phyloP scores from a whole-genome alignment of 257 asterid genomes.

The Scutellaria minor region DNA sequence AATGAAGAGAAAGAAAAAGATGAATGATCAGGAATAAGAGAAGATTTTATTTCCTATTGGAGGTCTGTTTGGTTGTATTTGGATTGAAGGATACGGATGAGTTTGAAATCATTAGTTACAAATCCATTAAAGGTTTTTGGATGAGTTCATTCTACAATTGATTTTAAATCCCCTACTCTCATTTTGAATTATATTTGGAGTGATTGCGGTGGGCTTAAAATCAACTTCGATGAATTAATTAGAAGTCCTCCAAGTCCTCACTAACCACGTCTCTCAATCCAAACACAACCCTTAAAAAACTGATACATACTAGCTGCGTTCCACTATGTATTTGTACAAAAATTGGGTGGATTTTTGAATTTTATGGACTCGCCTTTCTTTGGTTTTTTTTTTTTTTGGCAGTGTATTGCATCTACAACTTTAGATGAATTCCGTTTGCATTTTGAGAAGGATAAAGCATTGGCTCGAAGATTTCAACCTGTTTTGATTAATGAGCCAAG shows the following conservation, averaged over 20 bases:
- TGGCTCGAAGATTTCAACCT: constrained; percentile 95
- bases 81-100: not conserved
- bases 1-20: not conserved
- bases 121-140: constrained; percentile 3
- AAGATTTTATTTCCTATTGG: constrained; percentile 17
- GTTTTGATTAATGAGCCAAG: constrained; percentile 82
- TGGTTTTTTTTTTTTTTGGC: constrained; percentile 31
- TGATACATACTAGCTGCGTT: constrained; percentile 8
- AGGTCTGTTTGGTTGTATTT: constrained; percentile 3
- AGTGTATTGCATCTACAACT: constrained; percentile 98
- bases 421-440: constrained; percentile 87
- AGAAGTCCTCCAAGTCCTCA: not conserved
- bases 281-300: not conserved
- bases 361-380: constrained; percentile 29
- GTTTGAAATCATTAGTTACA: not conserved
- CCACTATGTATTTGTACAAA: constrained; percentile 30
- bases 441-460: constrained; percentile 92
- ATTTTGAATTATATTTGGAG: not conserved
- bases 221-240: not conserved
- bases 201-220: not conserved
- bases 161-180: not conserved
- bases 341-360: constrained; percentile 26
- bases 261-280: not conserved
- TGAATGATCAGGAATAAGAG: not conserved
- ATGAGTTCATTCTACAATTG: not conserved